Evolutionary conservation across 805 yeast genomes (phyloP).

Genomic region (Metschnikowia matae): DNA sequence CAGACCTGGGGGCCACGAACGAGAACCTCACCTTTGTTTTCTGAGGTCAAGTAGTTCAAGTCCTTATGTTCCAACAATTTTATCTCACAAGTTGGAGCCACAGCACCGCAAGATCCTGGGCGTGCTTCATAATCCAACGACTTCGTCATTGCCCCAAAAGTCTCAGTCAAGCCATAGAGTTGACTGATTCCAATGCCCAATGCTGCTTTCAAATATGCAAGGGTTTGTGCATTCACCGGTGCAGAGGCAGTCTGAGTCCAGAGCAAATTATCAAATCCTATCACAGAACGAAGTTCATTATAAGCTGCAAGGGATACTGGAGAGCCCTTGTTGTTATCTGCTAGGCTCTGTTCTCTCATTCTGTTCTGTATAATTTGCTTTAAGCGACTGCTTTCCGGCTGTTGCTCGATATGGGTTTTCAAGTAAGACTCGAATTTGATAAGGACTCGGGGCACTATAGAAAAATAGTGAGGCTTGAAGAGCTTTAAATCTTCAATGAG

Average conservation of each 20-base stretch:
- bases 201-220: conserved; percentile 35
- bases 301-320: conserved; percentile 18
- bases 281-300: conserved; percentile 6
- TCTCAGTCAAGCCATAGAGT: conserved; percentile 70
- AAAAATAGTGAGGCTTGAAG: conserved; percentile 48
- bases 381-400: conserved; percentile 23
- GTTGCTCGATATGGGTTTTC: conserved; percentile 24
- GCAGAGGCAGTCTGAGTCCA: conserved; percentile 24
- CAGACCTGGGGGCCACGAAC: conserved; percentile 64
- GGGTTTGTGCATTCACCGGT: conserved; percentile 18
- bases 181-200: conserved; percentile 54
- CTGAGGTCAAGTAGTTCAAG: conserved; percentile 39
- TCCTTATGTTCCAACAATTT: conserved; percentile 57
- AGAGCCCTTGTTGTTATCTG: conserved; percentile 26
- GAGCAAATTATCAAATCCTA: conserved; percentile 18
- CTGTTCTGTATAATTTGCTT: conserved; percentile 25
- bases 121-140: conserved; percentile 38
- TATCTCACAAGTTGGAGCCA: conserved; percentile 48
- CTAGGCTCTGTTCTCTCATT: conserved; percentile 25
- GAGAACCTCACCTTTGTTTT: conserved; percentile 41
- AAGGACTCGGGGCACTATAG: conserved; percentile 60
- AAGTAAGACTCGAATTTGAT: conserved; percentile 50
- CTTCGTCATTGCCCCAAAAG: conserved; percentile 51
- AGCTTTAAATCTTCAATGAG: conserved; percentile 56
- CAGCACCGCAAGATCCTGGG: conserved; percentile 57